phyloP scores from a whole-genome alignment of 2,329 filamentous ascomycete species.

The Fonsecaea pedrosoi region DNA sequence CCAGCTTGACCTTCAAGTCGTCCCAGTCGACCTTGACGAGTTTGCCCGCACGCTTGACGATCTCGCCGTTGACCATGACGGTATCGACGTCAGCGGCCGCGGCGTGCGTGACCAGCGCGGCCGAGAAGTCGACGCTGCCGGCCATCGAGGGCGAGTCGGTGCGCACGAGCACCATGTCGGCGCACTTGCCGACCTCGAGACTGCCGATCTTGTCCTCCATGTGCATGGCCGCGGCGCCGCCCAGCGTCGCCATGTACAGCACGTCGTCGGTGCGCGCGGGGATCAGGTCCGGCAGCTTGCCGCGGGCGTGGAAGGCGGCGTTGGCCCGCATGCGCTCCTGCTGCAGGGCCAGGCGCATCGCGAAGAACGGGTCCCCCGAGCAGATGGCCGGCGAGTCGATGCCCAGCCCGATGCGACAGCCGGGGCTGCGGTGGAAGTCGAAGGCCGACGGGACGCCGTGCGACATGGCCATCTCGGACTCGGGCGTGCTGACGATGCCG shows the following conservation, averaged over 20 bases:
- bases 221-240: slow-evolving; percentile 52
- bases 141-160: slow-evolving; percentile 53
- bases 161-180: slow-evolving; percentile 52
- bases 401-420: slow-evolving; percentile 40
- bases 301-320: slow-evolving; percentile 39
- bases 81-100: slow-evolving; percentile 50
- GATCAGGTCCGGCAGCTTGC: slow-evolving; percentile 39
- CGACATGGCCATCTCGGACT: slow-evolving; percentile 59
- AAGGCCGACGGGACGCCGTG: slow-evolving; percentile 43
- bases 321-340: slow-evolving; percentile 43
- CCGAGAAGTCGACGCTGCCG: slow-evolving; percentile 48
- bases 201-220: slow-evolving; percentile 53
- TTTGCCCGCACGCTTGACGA: slow-evolving; percentile 47
- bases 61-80: slow-evolving; percentile 53
- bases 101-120: slow-evolving; percentile 52
- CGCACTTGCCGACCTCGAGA: slow-evolving; percentile 54
- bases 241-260: slow-evolving; percentile 58
- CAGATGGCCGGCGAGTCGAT: slow-evolving; percentile 45
- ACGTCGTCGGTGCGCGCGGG: slow-evolving; percentile 50
- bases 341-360: slow-evolving; percentile 43
- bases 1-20: background rate
- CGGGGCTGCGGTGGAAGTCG: slow-evolving; percentile 43
- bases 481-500: slow-evolving; percentile 54
- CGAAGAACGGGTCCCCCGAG: slow-evolving; percentile 40
- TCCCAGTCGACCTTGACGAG: slow-evolving; percentile 29